Conservation (phyloP, 1,284 basidiomycete genomes). For the Uromyces viciae-fabae region DNA sequence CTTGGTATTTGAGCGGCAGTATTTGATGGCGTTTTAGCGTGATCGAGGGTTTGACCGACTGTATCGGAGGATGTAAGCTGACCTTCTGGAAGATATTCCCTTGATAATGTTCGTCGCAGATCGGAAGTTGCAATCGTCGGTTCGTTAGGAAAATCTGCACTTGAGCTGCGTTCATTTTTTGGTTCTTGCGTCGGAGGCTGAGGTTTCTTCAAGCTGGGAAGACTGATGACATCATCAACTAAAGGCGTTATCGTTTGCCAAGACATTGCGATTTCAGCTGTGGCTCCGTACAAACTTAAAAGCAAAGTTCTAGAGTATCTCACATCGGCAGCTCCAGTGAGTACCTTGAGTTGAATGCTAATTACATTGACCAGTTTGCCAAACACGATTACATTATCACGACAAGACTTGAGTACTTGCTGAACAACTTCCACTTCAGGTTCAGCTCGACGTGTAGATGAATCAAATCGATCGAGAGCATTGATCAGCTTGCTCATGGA, state of each 20-base stretch:
- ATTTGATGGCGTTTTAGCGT: background rate
- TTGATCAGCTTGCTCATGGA: slow-evolving; percentile 81
- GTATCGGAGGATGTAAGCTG: background rate
- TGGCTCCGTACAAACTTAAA: slow-evolving; percentile 81
- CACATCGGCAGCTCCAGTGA: slow-evolving; percentile 70
- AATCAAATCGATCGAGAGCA: slow-evolving; percentile 87
- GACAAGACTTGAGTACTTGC: slow-evolving; percentile 74
- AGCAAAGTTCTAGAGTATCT: slow-evolving; percentile 83
- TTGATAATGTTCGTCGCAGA: background rate
- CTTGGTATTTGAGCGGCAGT: too few relatives aligned
- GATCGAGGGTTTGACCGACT: background rate
- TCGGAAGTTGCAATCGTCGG: slow-evolving; percentile 30
- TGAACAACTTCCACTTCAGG: slow-evolving; percentile 69
- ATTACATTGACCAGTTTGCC: slow-evolving; percentile 80
- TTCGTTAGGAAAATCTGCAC: background rate
- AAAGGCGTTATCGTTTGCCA: slow-evolving; percentile 77
- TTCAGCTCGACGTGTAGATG: slow-evolving; percentile 65
- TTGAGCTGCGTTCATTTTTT: slow-evolving; percentile 49
- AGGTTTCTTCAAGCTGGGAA: slow-evolving; percentile 58
- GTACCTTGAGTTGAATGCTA: slow-evolving; percentile 71
- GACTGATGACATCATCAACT: slow-evolving; percentile 67
- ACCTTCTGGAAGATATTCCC: background rate
- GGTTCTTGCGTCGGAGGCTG: slow-evolving; percentile 46
- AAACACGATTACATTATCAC: slow-evolving; percentile 79
- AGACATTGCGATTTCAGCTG: slow-evolving; percentile 78